These are phyloP conservation scores for Umbellularia californica DNA, from an alignment of 164 flowering plant species.

Conservation along the genomic window DNA sequence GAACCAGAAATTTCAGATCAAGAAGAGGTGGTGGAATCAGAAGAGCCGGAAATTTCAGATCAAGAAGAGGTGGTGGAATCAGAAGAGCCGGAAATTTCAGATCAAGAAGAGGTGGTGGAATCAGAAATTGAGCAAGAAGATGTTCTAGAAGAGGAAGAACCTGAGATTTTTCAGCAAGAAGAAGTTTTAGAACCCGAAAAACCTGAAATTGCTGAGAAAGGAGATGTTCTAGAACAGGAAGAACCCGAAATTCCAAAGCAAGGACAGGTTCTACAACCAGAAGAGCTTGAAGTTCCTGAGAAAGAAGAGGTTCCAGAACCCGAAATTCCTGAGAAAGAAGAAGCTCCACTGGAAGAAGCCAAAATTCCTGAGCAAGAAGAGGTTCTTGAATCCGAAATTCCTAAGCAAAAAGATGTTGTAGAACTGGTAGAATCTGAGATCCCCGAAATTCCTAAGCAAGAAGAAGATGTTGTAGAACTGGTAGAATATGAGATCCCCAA, in stretches of 20 bases:
- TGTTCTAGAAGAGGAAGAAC: not conserved
- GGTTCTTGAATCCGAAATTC: no score
- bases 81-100: not conserved
- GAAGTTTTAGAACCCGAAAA: no score
- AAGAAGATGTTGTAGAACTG: not conserved
- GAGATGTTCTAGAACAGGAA: not conserved
- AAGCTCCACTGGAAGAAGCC: no score
- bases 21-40: not conserved
- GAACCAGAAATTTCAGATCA: not conserved
- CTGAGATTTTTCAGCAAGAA: no score
- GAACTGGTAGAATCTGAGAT: not conserved
- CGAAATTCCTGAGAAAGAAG: no score
- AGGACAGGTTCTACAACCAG: no score
- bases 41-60: not conserved
- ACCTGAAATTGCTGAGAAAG: no score
- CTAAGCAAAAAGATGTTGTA: no score
- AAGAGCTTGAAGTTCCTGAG: not conserved
- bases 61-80: conserved; percentile 2
- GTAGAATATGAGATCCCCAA: no score
- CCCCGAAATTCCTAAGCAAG: not conserved
- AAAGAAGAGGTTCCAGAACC: not conserved
- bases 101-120: not conserved
- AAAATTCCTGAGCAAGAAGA: no score
- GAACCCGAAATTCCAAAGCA: no score
- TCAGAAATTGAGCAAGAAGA: not conserved